Evolutionary conservation across 2,329 filamentous ascomycete genomes (phyloP).

Genomic region (Plectosphaerella plurivora): DNA sequence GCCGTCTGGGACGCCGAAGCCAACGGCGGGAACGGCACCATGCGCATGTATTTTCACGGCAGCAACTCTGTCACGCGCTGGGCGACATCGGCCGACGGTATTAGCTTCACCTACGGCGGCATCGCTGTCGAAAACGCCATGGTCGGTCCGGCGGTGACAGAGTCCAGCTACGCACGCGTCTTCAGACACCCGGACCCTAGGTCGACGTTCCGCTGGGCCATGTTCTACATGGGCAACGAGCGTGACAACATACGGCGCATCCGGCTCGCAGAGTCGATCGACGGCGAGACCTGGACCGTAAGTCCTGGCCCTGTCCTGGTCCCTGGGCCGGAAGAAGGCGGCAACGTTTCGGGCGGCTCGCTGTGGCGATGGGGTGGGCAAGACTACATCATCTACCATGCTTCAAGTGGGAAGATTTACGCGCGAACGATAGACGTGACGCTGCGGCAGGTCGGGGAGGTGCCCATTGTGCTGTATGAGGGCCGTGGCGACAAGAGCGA

Average conservation of each 20-base stretch:
- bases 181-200: slow-evolving; percentile 14
- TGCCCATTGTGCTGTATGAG: slow-evolving; percentile 10
- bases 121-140: slow-evolving; percentile 16
- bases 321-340: slow-evolving; percentile 9
- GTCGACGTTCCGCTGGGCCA: slow-evolving; percentile 16
- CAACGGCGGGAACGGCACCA: neutral
- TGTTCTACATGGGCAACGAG: slow-evolving; percentile 22
- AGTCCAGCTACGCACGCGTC: slow-evolving; percentile 19
- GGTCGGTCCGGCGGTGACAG: slow-evolving; percentile 15
- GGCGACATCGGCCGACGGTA: slow-evolving; percentile 11
- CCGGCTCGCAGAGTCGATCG: slow-evolving; percentile 16
- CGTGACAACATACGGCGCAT: slow-evolving; percentile 16
- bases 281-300: slow-evolving; percentile 14
- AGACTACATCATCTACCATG: slow-evolving; percentile 13
- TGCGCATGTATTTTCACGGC: slow-evolving; percentile 14
- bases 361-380: slow-evolving; percentile 12
- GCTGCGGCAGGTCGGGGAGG: slow-evolving; percentile 8
- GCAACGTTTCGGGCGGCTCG: slow-evolving; percentile 10
- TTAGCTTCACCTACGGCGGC: slow-evolving; percentile 12
- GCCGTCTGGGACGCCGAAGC: slow-evolving; percentile 10
- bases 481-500: slow-evolving; percentile 4
- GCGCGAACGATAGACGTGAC: slow-evolving; percentile 12
- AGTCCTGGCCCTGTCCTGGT: slow-evolving; percentile 9
- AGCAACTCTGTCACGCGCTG: slow-evolving; percentile 12
- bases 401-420: slow-evolving; percentile 12